Base-by-base conservation (phyloP, 108 stramenopile genomes). In the Cyclotella distinguenda region DNA sequence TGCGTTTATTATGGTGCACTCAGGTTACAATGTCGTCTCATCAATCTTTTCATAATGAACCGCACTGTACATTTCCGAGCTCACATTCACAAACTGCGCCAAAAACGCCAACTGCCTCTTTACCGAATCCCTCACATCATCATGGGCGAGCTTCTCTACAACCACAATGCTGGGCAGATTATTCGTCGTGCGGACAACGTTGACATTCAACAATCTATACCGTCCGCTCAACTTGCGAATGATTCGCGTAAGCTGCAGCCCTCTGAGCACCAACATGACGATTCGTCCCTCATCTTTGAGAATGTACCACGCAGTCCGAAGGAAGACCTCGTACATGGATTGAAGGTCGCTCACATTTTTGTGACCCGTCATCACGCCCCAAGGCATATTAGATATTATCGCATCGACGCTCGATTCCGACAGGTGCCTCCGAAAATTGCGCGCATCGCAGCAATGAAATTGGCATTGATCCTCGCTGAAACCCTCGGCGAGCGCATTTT, bases 111-210 rank as follows among this genome's bases (percentile, higher is more conserved):
- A 61, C 45, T 87, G 86, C 10, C 80, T 73, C 38, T 87, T 87
- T 44, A 87, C 80, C 6, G 76, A 64, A 26, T 78, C 82, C 9
- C 77, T 64, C 3, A 87, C 64, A n/a, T 64, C 70, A 69, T 87
- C 86, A 3, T 27, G 44, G 0, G 56, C 73, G 7, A 87, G 25
- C 57, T 87, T 87, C 52, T 87, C 84, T 9, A 87, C 74, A 1
- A 84, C 84, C 21, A 87, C 68, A 44, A 87, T 85, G 48, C 82
- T 77, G 9, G 86, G 86, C 16, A 87, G 64, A 55, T 87, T 87
- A 56, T 87, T 87, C 6, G 82, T 83, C 0, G 86, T 87, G 25
- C 86, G 68, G 15, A 87, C 71, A 1, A 84, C 84, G 43, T 85
- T 82, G 31, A 74, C 79, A 25, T 66, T 76, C 9, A 87, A 34